Evolutionary conservation across 805 yeast genomes (phyloP), one percentile per base, ranked within the genome.

Genomic region (Spathaspora boniae): DNA sequence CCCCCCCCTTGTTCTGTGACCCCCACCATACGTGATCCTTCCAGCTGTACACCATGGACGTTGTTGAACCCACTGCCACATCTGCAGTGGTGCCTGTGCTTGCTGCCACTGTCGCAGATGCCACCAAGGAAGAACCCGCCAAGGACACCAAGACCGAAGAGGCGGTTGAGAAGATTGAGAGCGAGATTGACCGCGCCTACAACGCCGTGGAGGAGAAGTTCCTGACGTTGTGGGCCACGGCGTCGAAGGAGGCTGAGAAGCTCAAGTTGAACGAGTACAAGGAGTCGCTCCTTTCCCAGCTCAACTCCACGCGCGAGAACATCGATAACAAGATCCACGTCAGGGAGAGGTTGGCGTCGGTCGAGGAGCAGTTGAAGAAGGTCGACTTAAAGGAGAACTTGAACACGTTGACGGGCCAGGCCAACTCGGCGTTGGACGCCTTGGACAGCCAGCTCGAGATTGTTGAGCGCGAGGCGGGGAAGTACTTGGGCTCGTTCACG

Each of bases 381-480:
- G 38, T 58, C 15, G 53, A 58, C 29, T 37, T 62, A n/a, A 38
- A 43, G 9, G 14, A 18, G 4, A 25, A 38, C 11, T 22, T 42
- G 16, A 37, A 47, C 15, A 42, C 43, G 16, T 41, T 60, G 21
- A 41, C 55, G n/a, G 27, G 30, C 4, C 63, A 51, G 37, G 86
- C 83, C 46, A 70, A 69, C 30, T 76, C 74, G 24, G 68, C 68
- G 34, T 64, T 88, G 33, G 89, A 86, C 43, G 73, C 76, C 6
- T 68, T 89, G 41, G 97, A 88, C 55, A 62, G 74, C 6, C 44
- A 79, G 46, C 65, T 89, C 30, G 95, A 85, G 46, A 67, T 68
- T 35, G 79, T 86, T 6, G 96, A 89, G 54, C 74, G 72, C 34
- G 59, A 70, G 21, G 89, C 95, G 0, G 74, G 81, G 1, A 64